These are phyloP conservation scores for Pythium sp. DNA, from an alignment of 352 stramenopile genomes.

Conservation along the genomic window DNA sequence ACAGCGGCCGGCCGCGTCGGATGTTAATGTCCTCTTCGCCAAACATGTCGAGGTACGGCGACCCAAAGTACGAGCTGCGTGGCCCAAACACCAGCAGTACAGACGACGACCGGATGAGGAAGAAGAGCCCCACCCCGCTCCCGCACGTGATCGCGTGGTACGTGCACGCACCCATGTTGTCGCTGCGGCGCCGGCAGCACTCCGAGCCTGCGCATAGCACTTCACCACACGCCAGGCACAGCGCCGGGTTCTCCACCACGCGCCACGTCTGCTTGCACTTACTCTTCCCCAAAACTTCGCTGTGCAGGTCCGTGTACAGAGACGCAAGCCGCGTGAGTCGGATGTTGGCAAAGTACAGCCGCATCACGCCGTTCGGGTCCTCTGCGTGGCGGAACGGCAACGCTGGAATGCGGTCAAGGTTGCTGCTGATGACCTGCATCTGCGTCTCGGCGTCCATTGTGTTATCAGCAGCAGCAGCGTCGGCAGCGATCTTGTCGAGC, in stretches of 20 bases:
- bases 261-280: constrained; percentile 74
- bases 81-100: constrained; percentile 74
- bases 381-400: constrained; percentile 53
- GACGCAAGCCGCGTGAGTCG: constrained; percentile 59
- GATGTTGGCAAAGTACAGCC: constrained; percentile 65
- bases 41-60: constrained; percentile 87
- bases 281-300: constrained; percentile 62
- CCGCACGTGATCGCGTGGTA: constrained; percentile 72
- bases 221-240: constrained; percentile 75
- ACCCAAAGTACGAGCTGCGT: constrained; percentile 81
- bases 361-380: constrained; percentile 26
- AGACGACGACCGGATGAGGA: constrained; percentile 77
- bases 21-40: constrained; percentile 87
- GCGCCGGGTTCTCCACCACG: constrained; percentile 72
- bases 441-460: constrained; percentile 14
- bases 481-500: constrained; percentile 26
- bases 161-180: constrained; percentile 75
- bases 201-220: constrained; percentile 80
- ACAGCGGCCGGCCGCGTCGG: constrained; percentile 67
- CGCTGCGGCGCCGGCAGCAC: constrained; percentile 65
- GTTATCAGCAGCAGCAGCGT: background rate
- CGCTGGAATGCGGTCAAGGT: constrained; percentile 46
- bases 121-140: constrained; percentile 72
- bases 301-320: constrained; percentile 78
- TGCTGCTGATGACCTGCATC: constrained; percentile 34